Evolutionary conservation across 2,329 filamentous ascomycete genomes (phyloP).

Genomic region (Curvularia spicifera): DNA sequence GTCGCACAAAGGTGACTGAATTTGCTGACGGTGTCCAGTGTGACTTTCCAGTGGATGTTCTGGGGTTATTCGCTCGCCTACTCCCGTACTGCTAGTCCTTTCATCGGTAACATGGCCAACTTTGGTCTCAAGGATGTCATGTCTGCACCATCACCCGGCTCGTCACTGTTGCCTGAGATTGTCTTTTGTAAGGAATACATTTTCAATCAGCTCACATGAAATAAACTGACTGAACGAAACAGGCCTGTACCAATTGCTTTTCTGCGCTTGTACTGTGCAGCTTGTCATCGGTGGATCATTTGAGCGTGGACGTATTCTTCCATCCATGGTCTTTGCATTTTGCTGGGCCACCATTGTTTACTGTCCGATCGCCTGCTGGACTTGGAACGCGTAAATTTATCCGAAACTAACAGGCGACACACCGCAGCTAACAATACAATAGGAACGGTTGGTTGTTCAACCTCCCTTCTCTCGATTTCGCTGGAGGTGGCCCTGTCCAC

Average conservation of each 20-base stretch:
- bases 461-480: slow-evolving; percentile 65
- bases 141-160: slow-evolving; percentile 66
- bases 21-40: slow-evolving; percentile 28
- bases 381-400: slow-evolving; percentile 64
- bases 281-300: slow-evolving; percentile 71
- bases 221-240: neutral
- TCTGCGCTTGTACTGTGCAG: slow-evolving; percentile 67
- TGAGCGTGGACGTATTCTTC: slow-evolving; percentile 67
- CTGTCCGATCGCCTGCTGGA: slow-evolving; percentile 69
- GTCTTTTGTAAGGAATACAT: slow-evolving; percentile 59
- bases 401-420: too few relatives aligned
- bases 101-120: slow-evolving; percentile 67
- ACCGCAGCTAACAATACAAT: slow-evolving; percentile 1
- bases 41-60: slow-evolving; percentile 68
- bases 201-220: neutral
- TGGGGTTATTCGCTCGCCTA: slow-evolving; percentile 70
- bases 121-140: slow-evolving; percentile 68
- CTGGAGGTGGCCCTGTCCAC: slow-evolving; percentile 68
- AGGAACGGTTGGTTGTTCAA: slow-evolving; percentile 66
- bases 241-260: slow-evolving; percentile 67
- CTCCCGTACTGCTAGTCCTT: slow-evolving; percentile 64
- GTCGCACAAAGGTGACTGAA: neutral
- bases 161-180: slow-evolving; percentile 65
- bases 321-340: slow-evolving; percentile 68
- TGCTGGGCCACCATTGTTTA: slow-evolving; percentile 71